Base-by-base conservation (phyloP, 78 protist genomes). In the Dictyostelium purpureum region DNA sequence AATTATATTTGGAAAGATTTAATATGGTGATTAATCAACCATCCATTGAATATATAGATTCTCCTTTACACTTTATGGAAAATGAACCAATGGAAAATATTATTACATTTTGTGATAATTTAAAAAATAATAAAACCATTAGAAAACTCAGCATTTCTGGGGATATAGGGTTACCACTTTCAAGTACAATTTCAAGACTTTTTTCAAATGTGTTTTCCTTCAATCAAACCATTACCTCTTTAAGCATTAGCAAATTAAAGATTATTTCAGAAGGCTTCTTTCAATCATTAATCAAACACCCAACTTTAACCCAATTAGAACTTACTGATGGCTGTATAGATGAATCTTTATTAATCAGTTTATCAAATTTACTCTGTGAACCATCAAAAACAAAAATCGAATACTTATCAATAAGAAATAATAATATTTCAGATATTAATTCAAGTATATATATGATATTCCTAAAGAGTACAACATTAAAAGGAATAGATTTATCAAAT, bases 51-150 rank as follows among this genome's bases (percentile, higher is more conserved):
- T 69, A 35, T 69, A 18, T 69, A 19, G 52, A 69, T 69, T 40
- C 76, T 21, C 76, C 76, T 40, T 40, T 69, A 11, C 52, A 69
- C 26, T 31, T 69, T 6, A 18, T 40, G 26, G 76, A 35, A 6
- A 69, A 69, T 69, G 76, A 69, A 42, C 47, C 76, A 40, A n/a
- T 24, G 6, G 54, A 69, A 40, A 69, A 69, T 42, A n/a, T 69
- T 18, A 38, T 2, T 18, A 9, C 33, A 21, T 42, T 69, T 42
- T 69, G 76, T 40, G 45, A 69, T 21, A 35, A 69, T n/a, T 40
- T 69, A 31, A 45, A 69, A 69, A 69, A 69, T 42, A 69, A 40
- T 42, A 21, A 69, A 16, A 38, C 76, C 9, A 69, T 69, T 19
- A 7, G 0, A 18, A 9, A 35, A 69, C 33, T 69, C 35, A 31